Evolutionary conservation across 257 asterid species (phyloP).

Genomic region (Capsicum baccatum): DNA sequence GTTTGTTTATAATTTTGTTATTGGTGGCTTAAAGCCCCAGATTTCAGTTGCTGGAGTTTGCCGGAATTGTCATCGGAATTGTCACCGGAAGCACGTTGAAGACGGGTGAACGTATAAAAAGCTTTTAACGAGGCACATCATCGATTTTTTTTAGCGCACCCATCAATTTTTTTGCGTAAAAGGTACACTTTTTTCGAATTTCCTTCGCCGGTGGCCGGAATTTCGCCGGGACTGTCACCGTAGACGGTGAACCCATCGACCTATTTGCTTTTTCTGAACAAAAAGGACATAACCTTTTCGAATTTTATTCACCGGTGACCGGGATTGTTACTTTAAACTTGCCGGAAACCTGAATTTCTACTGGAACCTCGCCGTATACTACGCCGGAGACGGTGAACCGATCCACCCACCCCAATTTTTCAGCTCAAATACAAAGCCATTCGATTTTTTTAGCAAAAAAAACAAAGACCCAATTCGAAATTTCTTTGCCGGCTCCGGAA

Average conservation of each 20-base stretch:
- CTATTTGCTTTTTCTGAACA: neutral
- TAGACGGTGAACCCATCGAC: neutral
- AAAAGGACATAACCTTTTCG: neutral
- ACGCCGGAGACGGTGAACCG: constrained; percentile 30
- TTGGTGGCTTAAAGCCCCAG: constrained; percentile 30
- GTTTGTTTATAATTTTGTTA: constrained; percentile 16
- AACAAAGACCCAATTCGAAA: too few relatives aligned
- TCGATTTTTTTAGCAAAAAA: too few relatives aligned
- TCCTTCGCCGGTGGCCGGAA: neutral
- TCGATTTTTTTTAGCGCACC: too few relatives aligned
- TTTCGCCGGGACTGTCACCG: neutral
- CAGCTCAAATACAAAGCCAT: too few relatives aligned
- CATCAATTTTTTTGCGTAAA: too few relatives aligned
- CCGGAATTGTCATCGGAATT: constrained; percentile 13
- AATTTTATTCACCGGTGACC: constrained; percentile 15
- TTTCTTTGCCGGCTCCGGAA: neutral
- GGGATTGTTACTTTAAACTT: neutral
- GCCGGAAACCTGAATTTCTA: constrained; percentile 30
- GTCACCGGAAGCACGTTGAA: constrained; percentile 24
- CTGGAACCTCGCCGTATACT: constrained; percentile 30
- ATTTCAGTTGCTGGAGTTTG: neutral
- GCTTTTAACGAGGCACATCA: too few relatives aligned
- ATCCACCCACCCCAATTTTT: neutral
- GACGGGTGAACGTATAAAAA: neutral
- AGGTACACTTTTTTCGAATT: too few relatives aligned